Conservation (phyloP, 495 filamentous ascomycete species). For the Cenococcum geophilum region DNA sequence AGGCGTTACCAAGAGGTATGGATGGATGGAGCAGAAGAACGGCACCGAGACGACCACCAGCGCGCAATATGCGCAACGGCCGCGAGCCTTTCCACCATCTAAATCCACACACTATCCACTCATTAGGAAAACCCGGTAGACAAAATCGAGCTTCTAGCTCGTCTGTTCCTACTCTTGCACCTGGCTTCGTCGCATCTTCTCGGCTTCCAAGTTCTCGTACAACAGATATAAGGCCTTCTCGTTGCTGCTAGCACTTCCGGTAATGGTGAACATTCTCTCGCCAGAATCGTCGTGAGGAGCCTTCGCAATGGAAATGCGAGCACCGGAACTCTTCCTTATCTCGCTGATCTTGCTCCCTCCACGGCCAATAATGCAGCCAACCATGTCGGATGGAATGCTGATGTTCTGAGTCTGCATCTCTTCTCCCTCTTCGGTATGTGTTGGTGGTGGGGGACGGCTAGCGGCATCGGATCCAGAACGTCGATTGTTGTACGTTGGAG, state of each 20-base stretch:
- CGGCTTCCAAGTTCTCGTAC: constrained; percentile 97
- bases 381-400: constrained; percentile 98
- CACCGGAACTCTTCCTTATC: constrained; percentile 91
- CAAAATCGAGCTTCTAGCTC: background rate
- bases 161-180: constrained; percentile 55
- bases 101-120: constrained; percentile 4
- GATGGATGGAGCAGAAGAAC: constrained; percentile 2
- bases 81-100: constrained; percentile 3
- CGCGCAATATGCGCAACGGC: constrained; percentile 9
- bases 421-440: constrained; percentile 90
- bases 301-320: constrained; percentile 97
- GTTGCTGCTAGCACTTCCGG: constrained; percentile 83
- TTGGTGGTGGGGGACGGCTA: constrained; percentile 62
- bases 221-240: constrained; percentile 93
- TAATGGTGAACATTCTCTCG: constrained; percentile 99
- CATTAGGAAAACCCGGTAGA: constrained; percentile 7
- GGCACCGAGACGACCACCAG: constrained; percentile 1
- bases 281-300: constrained; percentile 94
- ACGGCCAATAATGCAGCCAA: constrained; percentile 97
- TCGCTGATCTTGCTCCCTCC: constrained; percentile 94
- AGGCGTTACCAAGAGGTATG: background rate
- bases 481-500: constrained; percentile 55
- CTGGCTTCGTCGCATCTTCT: constrained; percentile 93
- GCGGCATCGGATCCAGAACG: constrained; percentile 75
- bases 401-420: constrained; percentile 99